Base-by-base conservation (phyloP, 352 stramenopile genomes). In the Pythium aquatile region DNA sequence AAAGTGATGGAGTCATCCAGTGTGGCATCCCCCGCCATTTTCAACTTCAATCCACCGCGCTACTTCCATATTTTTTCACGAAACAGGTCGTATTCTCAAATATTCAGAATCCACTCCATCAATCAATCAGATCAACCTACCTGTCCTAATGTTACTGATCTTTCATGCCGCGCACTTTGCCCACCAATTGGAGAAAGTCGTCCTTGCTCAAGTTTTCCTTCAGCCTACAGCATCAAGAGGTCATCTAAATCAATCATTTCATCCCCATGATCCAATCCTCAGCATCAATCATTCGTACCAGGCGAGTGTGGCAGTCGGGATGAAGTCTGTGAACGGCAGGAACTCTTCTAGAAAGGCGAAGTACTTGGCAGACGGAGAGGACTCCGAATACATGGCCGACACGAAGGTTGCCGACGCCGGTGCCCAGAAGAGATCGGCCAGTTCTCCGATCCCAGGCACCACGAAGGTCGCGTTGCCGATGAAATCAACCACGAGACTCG, bases 281-380 rank as follows among this genome's bases (percentile, higher is more conserved):
- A 58, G 26, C 8, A 24, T 20, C 28, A 51, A 20, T 28, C 20
- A 16, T 37, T 48, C 62, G 20, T 61, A 91, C 93, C 94, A 99
- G 11, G 91, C 93, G 37, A 98, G 61, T 2, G 90, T 98, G 10
- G 94, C 96, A n/a, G 88, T 96, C 11, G 96, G 96, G 46, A 99
- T 89, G 39, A 97, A 82, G 72, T 99, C 96, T 13, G 96, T 98
- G 76, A 99, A 98, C 1, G 96, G 96, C 52, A 99, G 66, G 16
- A 94, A 13, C 60, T 97, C 85, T 47, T 95, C 85, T 2, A 93
- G 17, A 58, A 92, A 86, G 3, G 74, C 79, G 30, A 98, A 48
- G 63, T 98, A 97, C 68, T 97, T 97, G 39, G 88, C 73, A 47
- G 79, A 90, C 8, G 90, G 91, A 39, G 75, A 86, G 8, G 83